These are phyloP conservation scores for Trichoderma sp. DNA, from an alignment of 2,329 filamentous ascomycete genomes.

Conservation along the genomic window DNA sequence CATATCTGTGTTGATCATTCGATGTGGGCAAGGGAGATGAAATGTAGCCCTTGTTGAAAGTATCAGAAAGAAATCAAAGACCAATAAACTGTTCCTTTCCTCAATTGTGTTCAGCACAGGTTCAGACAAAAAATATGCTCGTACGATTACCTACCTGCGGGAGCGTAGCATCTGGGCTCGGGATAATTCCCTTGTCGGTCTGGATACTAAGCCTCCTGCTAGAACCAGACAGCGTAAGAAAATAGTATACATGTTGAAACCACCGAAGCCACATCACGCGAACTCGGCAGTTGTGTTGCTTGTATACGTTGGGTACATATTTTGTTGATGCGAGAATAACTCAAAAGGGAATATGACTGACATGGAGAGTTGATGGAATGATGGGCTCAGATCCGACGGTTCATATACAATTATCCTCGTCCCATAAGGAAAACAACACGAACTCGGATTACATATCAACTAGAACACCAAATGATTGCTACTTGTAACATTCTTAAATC, in stretches of 20 bases:
- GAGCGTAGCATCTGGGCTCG: not conserved
- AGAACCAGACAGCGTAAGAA: not conserved
- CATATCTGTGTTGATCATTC: not conserved
- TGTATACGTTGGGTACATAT: not conserved
- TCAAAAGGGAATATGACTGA: not conserved
- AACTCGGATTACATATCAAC: not conserved
- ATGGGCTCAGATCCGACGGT: not conserved
- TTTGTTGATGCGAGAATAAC: not conserved
- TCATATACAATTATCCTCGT: not conserved
- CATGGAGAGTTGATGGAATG: not conserved
- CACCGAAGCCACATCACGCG: not conserved
- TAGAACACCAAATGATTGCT: not conserved
- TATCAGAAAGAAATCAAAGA: not conserved
- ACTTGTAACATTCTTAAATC: not conserved
- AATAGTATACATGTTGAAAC: not conserved
- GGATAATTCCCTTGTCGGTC: not conserved
- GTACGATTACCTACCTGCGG: not conserved
- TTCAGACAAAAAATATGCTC: not conserved
- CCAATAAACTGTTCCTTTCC: fast-evolving
- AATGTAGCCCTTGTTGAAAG: not conserved
- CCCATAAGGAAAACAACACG: not conserved
- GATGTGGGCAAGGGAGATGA: not conserved
- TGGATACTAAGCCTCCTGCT: not conserved
- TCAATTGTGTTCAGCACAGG: not conserved
- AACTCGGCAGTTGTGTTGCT: not conserved